Base-by-base conservation (phyloP, 2,329 filamentous ascomycete species). In the Pestalotiopsis sp. region DNA sequence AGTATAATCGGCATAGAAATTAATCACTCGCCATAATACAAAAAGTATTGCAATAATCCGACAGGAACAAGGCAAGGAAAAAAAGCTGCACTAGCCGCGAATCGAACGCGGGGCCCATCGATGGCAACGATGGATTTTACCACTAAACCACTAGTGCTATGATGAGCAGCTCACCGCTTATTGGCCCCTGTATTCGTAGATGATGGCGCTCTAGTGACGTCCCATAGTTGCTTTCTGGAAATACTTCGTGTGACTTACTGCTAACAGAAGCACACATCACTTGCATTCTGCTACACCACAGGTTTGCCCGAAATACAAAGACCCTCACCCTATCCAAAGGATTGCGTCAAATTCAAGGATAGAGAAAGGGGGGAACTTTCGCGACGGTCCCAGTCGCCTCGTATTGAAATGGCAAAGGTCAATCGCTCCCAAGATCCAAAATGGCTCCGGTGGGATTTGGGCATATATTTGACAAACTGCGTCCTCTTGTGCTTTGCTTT, bases 121-220 rank as follows among this genome's bases (percentile, higher is more conserved):
- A 84, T 84, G 83, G 83, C 82, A 84, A 84, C 82, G 83, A 84
- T 83, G 81, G 81, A 84, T 84, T 84, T 83, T 84, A 84, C 82
- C 83, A 83, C 82, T 84, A 84, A 84, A 84, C 57, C 57, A 59
- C 57, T 59, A 59, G 31, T 23, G 57, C 27, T 23, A 23, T 23
- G 20, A 23, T 23, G 20, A 23, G 20, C 20, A 23, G 2, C 2
- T 23, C 2, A 23, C 20, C 2, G 20, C 20, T 23, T 23, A 23
- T 23, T 23, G 20, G 20, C 2, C 20, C 20, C 20, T 23, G 1
- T 23, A 23, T 23, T 23, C 20, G 20, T 23, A 23, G 2, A 23
- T 23, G 20, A 23, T 71, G 13, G 4, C 27, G 27, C 27, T 31
- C 4, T 5, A 5, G 27, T 5, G 27, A 31, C 4, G 27, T 31